Conservation (phyloP, 129 eudicot species). For the Centaurea solstitialis region DNA sequence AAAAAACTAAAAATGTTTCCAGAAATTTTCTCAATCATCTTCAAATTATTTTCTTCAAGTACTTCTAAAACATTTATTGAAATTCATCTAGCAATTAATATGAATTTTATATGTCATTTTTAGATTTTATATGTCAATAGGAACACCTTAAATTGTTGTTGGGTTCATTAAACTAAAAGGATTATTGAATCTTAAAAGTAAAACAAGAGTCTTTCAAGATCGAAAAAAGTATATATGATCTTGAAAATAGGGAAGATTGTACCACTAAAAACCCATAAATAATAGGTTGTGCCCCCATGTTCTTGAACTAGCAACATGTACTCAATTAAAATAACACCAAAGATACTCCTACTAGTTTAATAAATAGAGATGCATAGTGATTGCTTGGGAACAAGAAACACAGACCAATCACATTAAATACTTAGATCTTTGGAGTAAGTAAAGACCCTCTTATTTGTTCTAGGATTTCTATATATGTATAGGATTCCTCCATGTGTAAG, state of each 20-base stretch:
- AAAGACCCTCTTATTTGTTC: conserved; percentile 14
- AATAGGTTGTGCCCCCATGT: conserved; percentile 51
- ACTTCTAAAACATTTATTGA: background rate
- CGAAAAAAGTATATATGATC: background rate
- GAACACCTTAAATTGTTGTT: background rate
- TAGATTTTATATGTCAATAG: background rate
- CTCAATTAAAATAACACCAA: conserved; percentile 12
- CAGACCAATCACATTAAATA: conserved; percentile 40
- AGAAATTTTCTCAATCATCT: background rate
- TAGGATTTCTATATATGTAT: conserved; percentile 32
- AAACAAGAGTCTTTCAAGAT: background rate
- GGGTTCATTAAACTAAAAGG: background rate
- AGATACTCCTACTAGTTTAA: background rate
- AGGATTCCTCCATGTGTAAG: conserved; percentile 38
- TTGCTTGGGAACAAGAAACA: conserved; percentile 38
- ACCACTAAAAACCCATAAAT: conserved; percentile 7
- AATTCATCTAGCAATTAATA: background rate
- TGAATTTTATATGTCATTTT: too few species aligned
- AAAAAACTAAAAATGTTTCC: background rate
- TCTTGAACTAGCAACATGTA: conserved; percentile 48
- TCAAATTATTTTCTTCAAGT: background rate
- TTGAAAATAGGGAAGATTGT: background rate
- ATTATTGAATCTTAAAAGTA: background rate
- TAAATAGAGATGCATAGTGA: conserved; percentile 24
- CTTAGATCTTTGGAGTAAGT: conserved; percentile 33